phyloP scores from a whole-genome alignment of 2,329 filamentous ascomycete species.

The Ascochyta koolunga region DNA sequence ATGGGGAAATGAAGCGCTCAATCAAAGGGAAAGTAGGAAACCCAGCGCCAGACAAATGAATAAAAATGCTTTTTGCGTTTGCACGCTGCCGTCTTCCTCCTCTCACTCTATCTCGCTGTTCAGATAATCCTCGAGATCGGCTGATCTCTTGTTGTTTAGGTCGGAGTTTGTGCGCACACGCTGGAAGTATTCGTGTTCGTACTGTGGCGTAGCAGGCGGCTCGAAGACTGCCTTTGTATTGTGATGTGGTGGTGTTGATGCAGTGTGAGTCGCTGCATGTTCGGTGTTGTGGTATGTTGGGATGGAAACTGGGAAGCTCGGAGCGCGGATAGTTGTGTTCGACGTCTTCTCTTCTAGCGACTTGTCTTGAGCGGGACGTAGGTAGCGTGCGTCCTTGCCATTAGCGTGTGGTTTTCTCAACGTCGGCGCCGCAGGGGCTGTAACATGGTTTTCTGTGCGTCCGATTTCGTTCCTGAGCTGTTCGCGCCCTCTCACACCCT shows the following conservation, averaged over 20 bases:
- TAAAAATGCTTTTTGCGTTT: constrained; percentile 14
- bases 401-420: not conserved
- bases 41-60: constrained; percentile 9
- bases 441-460: not conserved
- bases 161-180: constrained; percentile 9
- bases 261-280: not conserved
- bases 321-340: constrained; percentile 41
- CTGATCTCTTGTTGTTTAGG: constrained; percentile 2
- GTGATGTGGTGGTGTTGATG: constrained; percentile 6
- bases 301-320: constrained; percentile 27
- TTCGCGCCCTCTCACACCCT: constrained; percentile 22
- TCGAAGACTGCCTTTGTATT: constrained; percentile 15
- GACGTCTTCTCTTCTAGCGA: constrained; percentile 38
- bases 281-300: not conserved
- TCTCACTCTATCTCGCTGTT: constrained; percentile 15
- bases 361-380: constrained; percentile 19
- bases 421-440: no score
- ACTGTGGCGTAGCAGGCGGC: constrained; percentile 8
- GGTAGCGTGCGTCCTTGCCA: not conserved
- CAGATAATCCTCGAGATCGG: constrained; percentile 12
- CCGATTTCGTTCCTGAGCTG: constrained; percentile 14
- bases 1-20: no score
- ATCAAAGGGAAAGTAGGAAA: no score
- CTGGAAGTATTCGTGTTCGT: constrained; percentile 17
- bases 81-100: constrained; percentile 15